Evolutionary conservation across 106 monocot genomes (phyloP).

Genomic region (Xerophyta viscosa): DNA sequence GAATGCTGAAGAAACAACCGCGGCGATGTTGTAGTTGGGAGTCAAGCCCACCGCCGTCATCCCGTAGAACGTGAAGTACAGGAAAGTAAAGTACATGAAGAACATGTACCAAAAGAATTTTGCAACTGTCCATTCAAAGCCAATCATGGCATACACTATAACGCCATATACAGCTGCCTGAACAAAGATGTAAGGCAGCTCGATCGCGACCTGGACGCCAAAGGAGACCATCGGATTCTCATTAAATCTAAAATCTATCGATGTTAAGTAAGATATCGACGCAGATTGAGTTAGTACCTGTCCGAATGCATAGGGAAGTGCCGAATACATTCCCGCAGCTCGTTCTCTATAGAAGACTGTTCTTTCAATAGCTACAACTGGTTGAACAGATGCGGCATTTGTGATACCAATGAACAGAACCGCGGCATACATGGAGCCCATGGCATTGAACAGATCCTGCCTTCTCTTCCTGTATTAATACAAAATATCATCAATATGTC

Average conservation of each 20-base stretch:
- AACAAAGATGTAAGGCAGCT: conserved; percentile 5
- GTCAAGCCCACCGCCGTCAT: conserved; percentile 18
- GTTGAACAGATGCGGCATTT: conserved; percentile 1
- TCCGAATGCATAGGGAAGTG: conserved; percentile 10
- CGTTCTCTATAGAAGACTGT: conserved; percentile 11
- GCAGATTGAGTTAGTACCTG: conserved; percentile 2
- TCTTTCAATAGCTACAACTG: conserved; percentile 5
- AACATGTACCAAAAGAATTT: conserved; percentile 20
- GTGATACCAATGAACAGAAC: conserved; percentile 1
- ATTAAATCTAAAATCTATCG: too few relatives aligned
- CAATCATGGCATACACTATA: conserved; percentile 9
- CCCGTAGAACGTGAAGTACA: conserved; percentile 20
- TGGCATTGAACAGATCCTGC: conserved; percentile 7
- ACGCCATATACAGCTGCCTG: conserved; percentile 7
- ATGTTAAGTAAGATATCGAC: too few relatives aligned
- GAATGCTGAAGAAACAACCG: conserved; percentile 12
- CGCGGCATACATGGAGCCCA: conserved; percentile 12
- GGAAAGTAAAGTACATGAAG: conserved; percentile 19
- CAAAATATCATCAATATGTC: neutral
- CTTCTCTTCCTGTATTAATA: neutral
- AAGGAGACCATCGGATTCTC: neutral
- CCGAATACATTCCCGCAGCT: conserved; percentile 11
- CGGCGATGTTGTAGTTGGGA: conserved; percentile 10
- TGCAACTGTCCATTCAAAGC: conserved; percentile 9
- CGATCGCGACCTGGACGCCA: conserved; percentile 4